Evolutionary conservation across 139 green algal species (phyloP), one percentile per base, ranked within the genome.

Genomic region (Volvox reticuliferus): DNA sequence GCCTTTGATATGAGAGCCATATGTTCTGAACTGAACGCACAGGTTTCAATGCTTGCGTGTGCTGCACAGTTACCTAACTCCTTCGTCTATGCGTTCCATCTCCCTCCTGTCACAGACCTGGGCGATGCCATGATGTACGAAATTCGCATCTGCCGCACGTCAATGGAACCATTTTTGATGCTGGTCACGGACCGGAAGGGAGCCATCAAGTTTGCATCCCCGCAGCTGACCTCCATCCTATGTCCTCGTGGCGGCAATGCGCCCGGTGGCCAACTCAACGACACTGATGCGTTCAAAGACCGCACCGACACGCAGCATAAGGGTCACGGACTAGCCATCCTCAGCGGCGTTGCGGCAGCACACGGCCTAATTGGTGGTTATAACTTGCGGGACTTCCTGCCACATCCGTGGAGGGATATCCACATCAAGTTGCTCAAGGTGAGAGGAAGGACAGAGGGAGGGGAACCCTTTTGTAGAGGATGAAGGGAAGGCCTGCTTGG

Each of bases 131-230:
- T 32, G 0, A 1, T 90, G 30, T 80, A 76, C 86, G 86, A 90
- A n/a, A 5, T 90, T 28, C n/a, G 30, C 2, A 28, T 83, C 36
- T 62, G 32, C 9, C 73, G 65, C 2, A 22, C 50, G 12, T 76
- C 71, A 0, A 12, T 18, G 1, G 73, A 90, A 2, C 71, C 71
- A 0, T 36, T 69, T 6, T 69, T 75, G 19, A 67, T 90, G 71
- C 73, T 90, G n/a, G 86, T 90, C 18, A 79, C 21, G 36, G 61
- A 81, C 86, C 44, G 55, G 30, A 90, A 90, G 86, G 86, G 86
- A 16, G 20, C 19, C 73, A 83, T 90, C 86, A 37, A 32, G 30
- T 80, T 73, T n/a, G n/a, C 86, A 50, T 84, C 86, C 9, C n/a
- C 86, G 14, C 17, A 75, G 50, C 71, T 90, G 20, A 77, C 73